These are phyloP conservation scores for Stagonosporopsis vannaccii DNA, from an alignment of 2,329 filamentous ascomycete genomes.

Conservation along the genomic window DNA sequence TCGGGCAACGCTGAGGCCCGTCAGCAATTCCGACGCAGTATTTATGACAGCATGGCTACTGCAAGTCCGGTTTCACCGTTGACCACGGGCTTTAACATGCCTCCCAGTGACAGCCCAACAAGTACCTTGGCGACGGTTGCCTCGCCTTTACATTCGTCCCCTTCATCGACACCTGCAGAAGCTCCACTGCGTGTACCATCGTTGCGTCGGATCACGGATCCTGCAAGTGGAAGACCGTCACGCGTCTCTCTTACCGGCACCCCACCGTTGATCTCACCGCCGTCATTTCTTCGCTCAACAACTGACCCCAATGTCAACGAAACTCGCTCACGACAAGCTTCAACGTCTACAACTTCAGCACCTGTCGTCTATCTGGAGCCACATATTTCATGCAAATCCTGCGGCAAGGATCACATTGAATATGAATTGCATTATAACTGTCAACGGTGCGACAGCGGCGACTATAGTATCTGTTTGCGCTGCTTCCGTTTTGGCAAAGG, in stretches of 20 bases:
- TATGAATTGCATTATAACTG: slow-evolving; percentile 90
- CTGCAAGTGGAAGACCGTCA: slow-evolving; percentile 28
- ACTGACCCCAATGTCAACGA: slow-evolving; percentile 36
- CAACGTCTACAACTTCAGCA: slow-evolving; percentile 17
- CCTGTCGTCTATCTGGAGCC: slow-evolving; percentile 69
- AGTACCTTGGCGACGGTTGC: slow-evolving; percentile 36
- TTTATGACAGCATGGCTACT: slow-evolving; percentile 31
- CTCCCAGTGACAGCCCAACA: slow-evolving; percentile 36
- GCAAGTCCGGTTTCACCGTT: slow-evolving; percentile 43
- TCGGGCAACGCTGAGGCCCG: slow-evolving; percentile 52
- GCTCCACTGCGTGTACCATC: slow-evolving; percentile 27
- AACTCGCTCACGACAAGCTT: slow-evolving; percentile 26
- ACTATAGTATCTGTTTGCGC: slow-evolving; percentile 79
- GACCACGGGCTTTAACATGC: slow-evolving; percentile 35
- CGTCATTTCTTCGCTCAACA: slow-evolving; percentile 39
- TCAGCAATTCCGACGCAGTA: slow-evolving; percentile 41
- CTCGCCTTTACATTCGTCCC: slow-evolving; percentile 28
- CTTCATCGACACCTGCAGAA: slow-evolving; percentile 25
- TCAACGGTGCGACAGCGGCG: slow-evolving; percentile 69
- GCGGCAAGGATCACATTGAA: slow-evolving; percentile 75
- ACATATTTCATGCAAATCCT: slow-evolving; percentile 75
- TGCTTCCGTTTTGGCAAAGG: slow-evolving; percentile 82
- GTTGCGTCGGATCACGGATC: slow-evolving; percentile 44
- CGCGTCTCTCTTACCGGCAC: slow-evolving; percentile 36
- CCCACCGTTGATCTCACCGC: slow-evolving; percentile 32